Conservation (phyloP, 164 flowering plant genomes). For the Nelumbo lutea region DNA sequence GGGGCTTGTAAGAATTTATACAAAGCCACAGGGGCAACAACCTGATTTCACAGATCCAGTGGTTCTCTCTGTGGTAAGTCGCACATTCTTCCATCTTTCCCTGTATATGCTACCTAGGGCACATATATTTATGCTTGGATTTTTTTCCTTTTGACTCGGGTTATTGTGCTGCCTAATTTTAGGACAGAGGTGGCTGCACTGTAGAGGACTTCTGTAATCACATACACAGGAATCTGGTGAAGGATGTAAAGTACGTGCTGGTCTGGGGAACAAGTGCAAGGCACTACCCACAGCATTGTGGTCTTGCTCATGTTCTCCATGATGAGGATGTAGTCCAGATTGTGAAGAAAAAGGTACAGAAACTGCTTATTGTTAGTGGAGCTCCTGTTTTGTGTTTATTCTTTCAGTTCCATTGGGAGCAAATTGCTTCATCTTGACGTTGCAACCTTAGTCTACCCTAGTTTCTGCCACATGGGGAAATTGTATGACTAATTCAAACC, state of each 20-base stretch:
- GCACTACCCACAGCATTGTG: constrained; percentile 98
- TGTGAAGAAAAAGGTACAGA: constrained; percentile 92
- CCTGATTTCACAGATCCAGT: no score
- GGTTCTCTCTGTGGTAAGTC: constrained; percentile 52
- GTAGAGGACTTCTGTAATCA: constrained; percentile 97
- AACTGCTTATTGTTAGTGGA: background rate
- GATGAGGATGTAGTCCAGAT: constrained; percentile 99
- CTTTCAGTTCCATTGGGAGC: no score
- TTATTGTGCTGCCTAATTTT: constrained; percentile 10
- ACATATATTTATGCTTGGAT: background rate
- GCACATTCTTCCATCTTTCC: background rate
- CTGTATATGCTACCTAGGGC: background rate
- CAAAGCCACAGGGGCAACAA: no score
- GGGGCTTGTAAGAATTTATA: no score
- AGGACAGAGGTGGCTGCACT: constrained; percentile 97
- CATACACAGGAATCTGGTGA: constrained; percentile 83
- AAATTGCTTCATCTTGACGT: no score
- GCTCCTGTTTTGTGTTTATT: no score
- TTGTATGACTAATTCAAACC: no score
- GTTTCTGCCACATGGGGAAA: no score
- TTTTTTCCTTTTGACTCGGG: background rate
- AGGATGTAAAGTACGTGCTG: constrained; percentile 88
- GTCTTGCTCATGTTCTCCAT: constrained; percentile 71
- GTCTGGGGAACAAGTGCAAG: constrained; percentile 98
- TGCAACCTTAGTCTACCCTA: no score